A percentile compares a stretch with the other conserved stretches of the same genome.
Evolutionary conservation across 202 grass and related monocot species (phyloP).

Genomic region (Hordeum pubiflorum): DNA sequence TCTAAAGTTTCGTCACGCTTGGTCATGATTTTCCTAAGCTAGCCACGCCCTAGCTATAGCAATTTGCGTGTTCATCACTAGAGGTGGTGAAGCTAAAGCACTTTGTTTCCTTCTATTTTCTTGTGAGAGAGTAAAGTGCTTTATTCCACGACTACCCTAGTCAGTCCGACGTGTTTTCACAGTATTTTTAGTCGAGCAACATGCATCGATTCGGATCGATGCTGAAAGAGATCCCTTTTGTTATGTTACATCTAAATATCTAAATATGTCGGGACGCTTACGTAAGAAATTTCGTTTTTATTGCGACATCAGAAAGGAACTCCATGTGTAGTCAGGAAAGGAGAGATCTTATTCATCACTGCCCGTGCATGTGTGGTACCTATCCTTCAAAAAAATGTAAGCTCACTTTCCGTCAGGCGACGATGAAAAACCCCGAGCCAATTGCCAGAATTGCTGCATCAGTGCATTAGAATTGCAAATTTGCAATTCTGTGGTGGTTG

Average conservation of each 20-base stretch:
- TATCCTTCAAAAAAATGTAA: background rate
- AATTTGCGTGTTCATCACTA: conserved; percentile 7
- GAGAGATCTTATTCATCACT: background rate
- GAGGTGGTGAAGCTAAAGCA: conserved; percentile 19
- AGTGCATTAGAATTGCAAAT: background rate
- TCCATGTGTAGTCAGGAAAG: background rate
- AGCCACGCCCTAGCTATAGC: background rate
- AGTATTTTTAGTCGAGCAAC: conserved; percentile 16
- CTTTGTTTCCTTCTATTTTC: conserved; percentile 7
- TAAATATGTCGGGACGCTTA: background rate
- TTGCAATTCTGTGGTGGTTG: conserved; percentile 23
- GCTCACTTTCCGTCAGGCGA: background rate
- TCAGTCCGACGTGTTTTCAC: conserved; percentile 35
- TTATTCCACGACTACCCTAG: conserved; percentile 19
- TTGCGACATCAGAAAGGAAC: conserved; percentile 1
- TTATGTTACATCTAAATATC: background rate
- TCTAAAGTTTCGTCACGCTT: conserved; percentile 3
- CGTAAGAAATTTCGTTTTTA: background rate
- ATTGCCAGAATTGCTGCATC: background rate
- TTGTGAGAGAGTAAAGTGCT: background rate
- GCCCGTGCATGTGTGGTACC: background rate
- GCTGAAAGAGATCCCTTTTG: conserved; percentile 1
- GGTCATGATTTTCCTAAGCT: conserved; percentile 20
- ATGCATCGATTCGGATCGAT: conserved; percentile 9
- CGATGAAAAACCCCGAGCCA: background rate